Evolutionary conservation across 2,329 filamentous ascomycete species (phyloP).

Genomic region (Didymosphaeria variabile): DNA sequence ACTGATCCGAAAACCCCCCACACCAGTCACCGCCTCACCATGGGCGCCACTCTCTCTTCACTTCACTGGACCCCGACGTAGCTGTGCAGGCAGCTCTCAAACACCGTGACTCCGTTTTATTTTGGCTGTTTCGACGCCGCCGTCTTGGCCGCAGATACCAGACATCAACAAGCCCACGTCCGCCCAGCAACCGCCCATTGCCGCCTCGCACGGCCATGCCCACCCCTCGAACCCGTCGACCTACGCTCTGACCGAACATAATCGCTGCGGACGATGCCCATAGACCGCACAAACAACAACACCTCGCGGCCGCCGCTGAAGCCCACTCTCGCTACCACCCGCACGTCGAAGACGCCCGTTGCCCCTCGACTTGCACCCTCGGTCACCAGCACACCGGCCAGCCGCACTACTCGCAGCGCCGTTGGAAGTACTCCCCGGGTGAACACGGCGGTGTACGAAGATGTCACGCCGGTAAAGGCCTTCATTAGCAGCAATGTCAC

Average conservation of each 20-base stretch:
- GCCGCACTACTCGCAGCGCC: constrained; percentile 38
- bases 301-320: constrained; percentile 70
- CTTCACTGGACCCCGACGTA: constrained; percentile 19
- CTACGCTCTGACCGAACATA: constrained; percentile 24
- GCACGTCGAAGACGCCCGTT: constrained; percentile 63
- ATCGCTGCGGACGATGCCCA: constrained; percentile 46
- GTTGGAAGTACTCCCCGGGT: constrained; percentile 38
- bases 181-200: constrained; percentile 38
- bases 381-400: constrained; percentile 41
- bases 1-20: constrained; percentile 22
- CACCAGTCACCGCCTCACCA: constrained; percentile 25
- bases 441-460: constrained; percentile 56
- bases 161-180: constrained; percentile 29
- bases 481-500: constrained; percentile 76
- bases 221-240: constrained; percentile 27
- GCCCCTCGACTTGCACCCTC: constrained; percentile 66
- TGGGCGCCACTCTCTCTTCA: constrained; percentile 24
- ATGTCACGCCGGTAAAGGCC: constrained; percentile 62
- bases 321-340: constrained; percentile 73
- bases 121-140: constrained; percentile 17
- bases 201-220: constrained; percentile 42
- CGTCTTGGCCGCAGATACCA: constrained; percentile 2
- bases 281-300: constrained; percentile 55
- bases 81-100: background rate
- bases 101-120: constrained; percentile 20